Evolutionary conservation across 371 early-diverging fungal genomes (phyloP), one percentile per base, ranked within the genome.

Genomic region (Apophysomyces elegans): DNA sequence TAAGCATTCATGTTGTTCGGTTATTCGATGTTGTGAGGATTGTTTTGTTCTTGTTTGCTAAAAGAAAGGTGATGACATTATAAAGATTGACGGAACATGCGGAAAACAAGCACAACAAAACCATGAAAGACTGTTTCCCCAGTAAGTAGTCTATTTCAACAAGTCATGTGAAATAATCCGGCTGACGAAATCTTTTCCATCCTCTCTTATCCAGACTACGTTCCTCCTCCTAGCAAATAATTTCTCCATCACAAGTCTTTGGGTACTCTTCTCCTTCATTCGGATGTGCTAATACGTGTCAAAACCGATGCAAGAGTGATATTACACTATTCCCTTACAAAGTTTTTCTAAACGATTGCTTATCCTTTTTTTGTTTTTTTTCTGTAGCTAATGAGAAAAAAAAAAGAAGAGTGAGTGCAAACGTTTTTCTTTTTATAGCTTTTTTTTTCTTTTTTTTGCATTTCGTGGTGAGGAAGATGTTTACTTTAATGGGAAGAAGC

Each of bases 61-160:
- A 41, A 41, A 8, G 41, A 13, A 26, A 26, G 32, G 32, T 26
- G 21, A 37, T 58, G 16, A 37, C 14, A 37, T 60, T 57, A 8
- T 41, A 9, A 75, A 89, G 86, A 69, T 83, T 92, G 44, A 71
- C 77, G 46, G 89, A 90, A 69, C 93, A 93, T 72, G 86, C 92
- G 62, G 81, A 84, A 44, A 92, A 90, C 84, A 93, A 94, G 85
- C 95, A 94, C 74, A 76, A 81, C 76, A 93, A 93, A 80, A 79
- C 88, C 5, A 66, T 93, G 60, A 79, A 84, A 63, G 91, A 91
- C 4, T 95, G 95, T 72, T 94, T 95, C 81, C 94, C 94, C 39
- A 88, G 86, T 78, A 77, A 73, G 74, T 62, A 4, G 5, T 36
- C 9, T 61, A 43, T 56, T 26, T 26, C n/a, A 32, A 41, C 8